Base-by-base conservation (phyloP, 441 rosid genomes). In the Pelargonium hybrid region DNA sequence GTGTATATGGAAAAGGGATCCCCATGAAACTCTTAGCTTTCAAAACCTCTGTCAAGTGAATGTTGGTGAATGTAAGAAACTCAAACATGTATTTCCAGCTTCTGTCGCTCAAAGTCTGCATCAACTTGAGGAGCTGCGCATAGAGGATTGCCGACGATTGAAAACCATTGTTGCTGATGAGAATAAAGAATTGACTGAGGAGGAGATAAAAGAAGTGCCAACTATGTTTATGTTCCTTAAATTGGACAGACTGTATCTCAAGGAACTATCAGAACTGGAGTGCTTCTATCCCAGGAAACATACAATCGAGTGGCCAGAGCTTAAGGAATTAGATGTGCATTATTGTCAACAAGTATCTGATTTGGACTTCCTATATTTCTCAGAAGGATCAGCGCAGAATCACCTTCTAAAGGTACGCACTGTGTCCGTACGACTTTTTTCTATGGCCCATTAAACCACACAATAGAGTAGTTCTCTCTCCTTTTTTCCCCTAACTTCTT, bases 221-320 rank as follows among this genome's bases (percentile, higher is more conserved):
- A 56, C 26, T 9, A 56, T 9, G 21, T 59, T 59, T 59, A 59
- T 31, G 13, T 59, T 59, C 65, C 65, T 34, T 59, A 59, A 59
- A 25, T 2, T 59, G 37, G 26, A 21, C 34, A 3, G 13, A 8
- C 23, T 59, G n/a, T 10, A 25, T 21, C 65, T 59, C 26, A 8
- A 13, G 5, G 3, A 3, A 21, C 37, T 59, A 23, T 59, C 65
- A 4, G 23, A 59, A 11, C 34, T 59, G 7, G 26, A 59, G 34
- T 59, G 37, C 9, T 59, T 59, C 65, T 59, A 59, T 37, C 34
- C 65, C 25, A 59, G 34, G n/a, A n/a, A 59, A 25, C 37, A 59
- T 59, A 59, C 65, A 59, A 25, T n/a, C 26, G 34, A 59, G 65
- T 59, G 65, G 65, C 65, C 65, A 3, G 65, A n/a, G 13, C 34